Conservation (phyloP, 768 basidiomycete species). For the Termitomyces sp. region DNA sequence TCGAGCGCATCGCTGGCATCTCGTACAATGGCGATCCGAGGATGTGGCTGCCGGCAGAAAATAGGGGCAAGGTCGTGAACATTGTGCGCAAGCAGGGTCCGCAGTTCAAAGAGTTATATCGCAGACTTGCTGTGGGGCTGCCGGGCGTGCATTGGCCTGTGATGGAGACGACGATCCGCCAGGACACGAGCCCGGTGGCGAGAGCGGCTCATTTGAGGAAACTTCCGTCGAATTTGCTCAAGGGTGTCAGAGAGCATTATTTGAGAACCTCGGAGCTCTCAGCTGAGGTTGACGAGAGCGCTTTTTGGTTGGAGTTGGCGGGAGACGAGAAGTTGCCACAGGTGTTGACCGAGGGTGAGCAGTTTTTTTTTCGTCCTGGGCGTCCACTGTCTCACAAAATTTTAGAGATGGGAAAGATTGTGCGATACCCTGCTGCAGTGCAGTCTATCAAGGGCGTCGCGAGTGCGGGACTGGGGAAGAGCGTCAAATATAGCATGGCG, state of each 20-base stretch:
- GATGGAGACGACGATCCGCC: conserved; percentile 52
- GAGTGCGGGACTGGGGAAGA: conserved; percentile 79
- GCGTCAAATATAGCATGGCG: conserved; percentile 64
- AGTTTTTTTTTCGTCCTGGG: background rate
- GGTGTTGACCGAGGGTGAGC: conserved; percentile 53
- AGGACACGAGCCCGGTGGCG: conserved; percentile 69
- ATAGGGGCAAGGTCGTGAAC: conserved; percentile 90
- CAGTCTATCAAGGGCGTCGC: conserved; percentile 86
- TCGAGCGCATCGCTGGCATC: conserved; percentile 80
- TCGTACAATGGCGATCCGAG: conserved; percentile 89
- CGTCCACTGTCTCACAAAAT: background rate
- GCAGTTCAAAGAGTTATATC: conserved; percentile 88
- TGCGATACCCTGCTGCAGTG: conserved; percentile 77
- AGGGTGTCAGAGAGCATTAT: conserved; percentile 50
- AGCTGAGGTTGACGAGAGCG: conserved; percentile 63
- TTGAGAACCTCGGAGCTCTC: conserved; percentile 27
- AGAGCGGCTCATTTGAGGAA: conserved; percentile 74
- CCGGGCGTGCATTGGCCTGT: conserved; percentile 77
- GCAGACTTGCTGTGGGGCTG: conserved; percentile 68
- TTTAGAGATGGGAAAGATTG: conserved; percentile 73
- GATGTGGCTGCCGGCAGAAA: conserved; percentile 93
- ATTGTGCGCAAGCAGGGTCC: conserved; percentile 80
- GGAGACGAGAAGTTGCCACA: conserved; percentile 54
- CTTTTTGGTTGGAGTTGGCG: conserved; percentile 73
- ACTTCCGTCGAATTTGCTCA: conserved; percentile 67